Evolutionary conservation across 768 basidiomycete genomes (phyloP).

Genomic region (Russula emetica): DNA sequence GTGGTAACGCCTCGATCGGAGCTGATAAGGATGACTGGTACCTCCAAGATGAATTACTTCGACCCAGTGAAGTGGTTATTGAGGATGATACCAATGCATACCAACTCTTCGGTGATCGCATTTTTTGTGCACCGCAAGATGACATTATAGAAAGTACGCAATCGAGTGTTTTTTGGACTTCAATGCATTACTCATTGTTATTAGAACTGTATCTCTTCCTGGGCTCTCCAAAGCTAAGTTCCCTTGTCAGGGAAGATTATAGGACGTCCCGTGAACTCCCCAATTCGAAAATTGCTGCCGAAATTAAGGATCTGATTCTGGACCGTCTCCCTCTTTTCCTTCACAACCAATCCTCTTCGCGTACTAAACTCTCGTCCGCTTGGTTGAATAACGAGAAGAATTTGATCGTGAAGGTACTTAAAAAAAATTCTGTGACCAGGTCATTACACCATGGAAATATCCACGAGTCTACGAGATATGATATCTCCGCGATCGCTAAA

Average conservation of each 20-base stretch:
- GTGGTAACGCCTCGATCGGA: constrained; percentile 36
- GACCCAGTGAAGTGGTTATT: constrained; percentile 66
- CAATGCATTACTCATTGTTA: not conserved
- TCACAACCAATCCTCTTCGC: constrained; percentile 76
- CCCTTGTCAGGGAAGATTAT: constrained; percentile 74
- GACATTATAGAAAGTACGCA: constrained; percentile 76
- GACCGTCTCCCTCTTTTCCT: constrained; percentile 89
- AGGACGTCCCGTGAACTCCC: constrained; percentile 51
- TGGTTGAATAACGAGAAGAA: constrained; percentile 64
- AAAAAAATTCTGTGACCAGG: constrained; percentile 59
- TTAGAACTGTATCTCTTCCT: constrained; percentile 70
- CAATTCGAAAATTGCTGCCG: constrained; percentile 44
- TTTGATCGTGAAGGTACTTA: constrained; percentile 65
- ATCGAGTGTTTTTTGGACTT: not conserved
- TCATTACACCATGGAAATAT: constrained; percentile 52
- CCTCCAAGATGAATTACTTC: constrained; percentile 62
- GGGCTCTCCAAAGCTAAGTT: constrained; percentile 70
- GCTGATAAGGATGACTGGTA: constrained; percentile 72
- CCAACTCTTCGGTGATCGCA: constrained; percentile 69
- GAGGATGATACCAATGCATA: constrained; percentile 83
- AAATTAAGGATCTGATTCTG: constrained; percentile 60
- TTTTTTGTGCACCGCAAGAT: constrained; percentile 83
- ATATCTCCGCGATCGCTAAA: constrained; percentile 69
- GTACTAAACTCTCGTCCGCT: constrained; percentile 52
- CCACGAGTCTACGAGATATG: constrained; percentile 52